These are phyloP conservation scores for Gossypium turneri DNA, from an alignment of 345 rosid species.

Conservation along the genomic window DNA sequence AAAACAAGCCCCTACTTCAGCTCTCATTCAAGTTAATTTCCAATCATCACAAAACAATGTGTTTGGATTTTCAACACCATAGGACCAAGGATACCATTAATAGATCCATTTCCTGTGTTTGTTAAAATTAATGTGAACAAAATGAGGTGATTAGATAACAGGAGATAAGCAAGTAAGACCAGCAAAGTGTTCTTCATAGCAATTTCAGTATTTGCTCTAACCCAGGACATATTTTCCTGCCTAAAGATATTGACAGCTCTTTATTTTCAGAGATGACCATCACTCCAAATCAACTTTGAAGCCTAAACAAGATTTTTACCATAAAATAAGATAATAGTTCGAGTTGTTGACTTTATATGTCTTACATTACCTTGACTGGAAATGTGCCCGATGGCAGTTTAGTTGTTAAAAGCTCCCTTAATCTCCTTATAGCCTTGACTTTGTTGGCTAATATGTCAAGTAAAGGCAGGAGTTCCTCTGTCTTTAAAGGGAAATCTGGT, in stretches of 20 bases:
- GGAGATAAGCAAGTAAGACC: not conserved
- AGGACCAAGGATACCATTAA: conserved; percentile 1
- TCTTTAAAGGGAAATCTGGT: conserved; percentile 87
- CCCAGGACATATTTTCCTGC: not conserved
- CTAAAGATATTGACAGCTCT: conserved; percentile 2
- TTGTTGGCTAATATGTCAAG: conserved; percentile 97
- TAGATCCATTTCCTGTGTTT: not conserved
- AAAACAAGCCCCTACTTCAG: not conserved
- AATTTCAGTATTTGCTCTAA: not conserved
- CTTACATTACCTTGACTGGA: conserved; percentile 79
- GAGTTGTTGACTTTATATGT: not conserved
- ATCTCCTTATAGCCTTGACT: conserved; percentile 94
- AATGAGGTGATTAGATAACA: not conserved
- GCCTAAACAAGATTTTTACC: conserved; percentile 1
- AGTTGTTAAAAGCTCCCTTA: conserved; percentile 96
- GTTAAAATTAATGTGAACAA: not conserved
- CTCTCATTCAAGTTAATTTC: not conserved
- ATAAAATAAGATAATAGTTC: not conserved
- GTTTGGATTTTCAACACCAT: not conserved
- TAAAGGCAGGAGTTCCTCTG: conserved; percentile 88
- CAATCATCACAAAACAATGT: not conserved
- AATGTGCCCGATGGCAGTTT: conserved; percentile 90
- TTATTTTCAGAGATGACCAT: not conserved
- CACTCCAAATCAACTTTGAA: not conserved
- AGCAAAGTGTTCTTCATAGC: not conserved